phyloP scores from a whole-genome alignment of 129 eudicot genomes.

The Pulicaria dysenterica region DNA sequence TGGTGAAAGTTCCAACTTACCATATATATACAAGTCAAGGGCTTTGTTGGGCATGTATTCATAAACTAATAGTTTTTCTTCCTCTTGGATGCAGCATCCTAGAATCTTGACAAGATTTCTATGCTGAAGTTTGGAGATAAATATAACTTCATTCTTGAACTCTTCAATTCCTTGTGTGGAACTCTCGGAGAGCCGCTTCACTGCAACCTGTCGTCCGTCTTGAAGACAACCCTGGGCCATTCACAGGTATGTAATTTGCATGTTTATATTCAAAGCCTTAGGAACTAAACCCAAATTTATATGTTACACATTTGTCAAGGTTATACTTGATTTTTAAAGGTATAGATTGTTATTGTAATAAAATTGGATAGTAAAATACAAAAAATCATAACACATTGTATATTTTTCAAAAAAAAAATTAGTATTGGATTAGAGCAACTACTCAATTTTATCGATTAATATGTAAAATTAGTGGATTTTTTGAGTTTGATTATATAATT shows the following conservation, averaged over 20 bases:
- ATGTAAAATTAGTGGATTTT: too few species aligned
- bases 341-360: too few species aligned
- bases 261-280: background rate
- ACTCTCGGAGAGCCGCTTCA: slow-evolving; percentile 48
- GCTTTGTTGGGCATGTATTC: slow-evolving; percentile 43
- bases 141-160: slow-evolving; percentile 52
- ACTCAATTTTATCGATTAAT: too few species aligned
- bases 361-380: too few species aligned
- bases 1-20: background rate
- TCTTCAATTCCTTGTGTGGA: slow-evolving; percentile 56
- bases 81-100: slow-evolving; percentile 54
- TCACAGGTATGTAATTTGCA: background rate
- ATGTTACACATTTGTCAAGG: too few species aligned
- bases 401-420: too few species aligned
- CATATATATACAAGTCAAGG: slow-evolving; percentile 39
- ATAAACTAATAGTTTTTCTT: slow-evolving; percentile 54
- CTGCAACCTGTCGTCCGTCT: slow-evolving; percentile 58
- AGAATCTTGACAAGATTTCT: slow-evolving; percentile 63
- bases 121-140: slow-evolving; percentile 64
- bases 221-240: slow-evolving; percentile 26
- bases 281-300: too few species aligned
- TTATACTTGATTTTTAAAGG: too few species aligned
- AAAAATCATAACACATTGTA: too few species aligned
- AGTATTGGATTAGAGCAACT: too few species aligned
- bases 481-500: too few species aligned